phyloP scores from a whole-genome alignment of 768 basidiomycete species.

The Pleurotus pulmonarius region DNA sequence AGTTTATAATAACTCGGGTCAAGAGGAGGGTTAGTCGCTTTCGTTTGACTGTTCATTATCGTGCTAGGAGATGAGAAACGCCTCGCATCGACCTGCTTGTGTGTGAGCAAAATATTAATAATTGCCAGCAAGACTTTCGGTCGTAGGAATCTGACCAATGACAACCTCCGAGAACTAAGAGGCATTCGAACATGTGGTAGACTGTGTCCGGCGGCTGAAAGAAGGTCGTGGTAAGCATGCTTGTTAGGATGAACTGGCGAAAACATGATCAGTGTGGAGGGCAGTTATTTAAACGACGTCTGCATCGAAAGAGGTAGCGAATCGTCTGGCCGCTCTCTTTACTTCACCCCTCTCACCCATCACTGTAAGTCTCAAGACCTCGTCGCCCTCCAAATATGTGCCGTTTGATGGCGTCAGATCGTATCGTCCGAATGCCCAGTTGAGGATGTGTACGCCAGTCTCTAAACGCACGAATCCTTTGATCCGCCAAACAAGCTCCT shows the following conservation, averaged over 20 bases:
- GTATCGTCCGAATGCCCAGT: constrained; percentile 92
- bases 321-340: constrained; percentile 45
- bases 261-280: too few relatives aligned
- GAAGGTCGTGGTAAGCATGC: too few relatives aligned
- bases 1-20: constrained; percentile 18
- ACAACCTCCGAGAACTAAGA: too few relatives aligned
- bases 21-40: background rate
- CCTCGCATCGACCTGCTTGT: too few relatives aligned
- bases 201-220: too few relatives aligned
- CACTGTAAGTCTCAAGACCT: constrained; percentile 63
- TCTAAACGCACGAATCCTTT: constrained; percentile 78
- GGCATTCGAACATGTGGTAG: too few relatives aligned
- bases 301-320: constrained; percentile 46
- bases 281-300: constrained; percentile 20
- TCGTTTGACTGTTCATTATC: too few relatives aligned
- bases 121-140: too few relatives aligned
- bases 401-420: constrained; percentile 45
- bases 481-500: constrained; percentile 74
- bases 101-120: too few relatives aligned
- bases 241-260: too few relatives aligned
- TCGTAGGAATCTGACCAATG: too few relatives aligned
- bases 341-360: constrained; percentile 93
- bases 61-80: too few relatives aligned
- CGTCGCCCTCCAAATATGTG: constrained; percentile 24
- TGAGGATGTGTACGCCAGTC: constrained; percentile 55